Percentiles rank a stretch among this genome's conserved stretches.
phyloP scores from a whole-genome alignment of 2,329 filamentous ascomycete genomes.

The Epichloe brachyelytri region DNA sequence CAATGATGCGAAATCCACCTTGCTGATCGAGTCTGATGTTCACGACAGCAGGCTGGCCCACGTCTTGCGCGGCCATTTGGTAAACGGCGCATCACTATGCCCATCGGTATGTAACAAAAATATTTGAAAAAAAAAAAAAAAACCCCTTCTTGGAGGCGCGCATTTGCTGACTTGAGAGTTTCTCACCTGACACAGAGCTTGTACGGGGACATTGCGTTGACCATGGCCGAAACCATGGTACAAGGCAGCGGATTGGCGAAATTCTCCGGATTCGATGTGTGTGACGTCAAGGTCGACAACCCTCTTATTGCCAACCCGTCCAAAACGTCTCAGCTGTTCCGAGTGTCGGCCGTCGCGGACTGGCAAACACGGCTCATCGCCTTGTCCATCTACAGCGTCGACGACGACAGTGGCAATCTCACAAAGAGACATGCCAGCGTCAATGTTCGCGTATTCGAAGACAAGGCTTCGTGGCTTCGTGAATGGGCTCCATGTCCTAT shows the following conservation, averaged over 20 bases:
- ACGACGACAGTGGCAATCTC: constrained; percentile 22
- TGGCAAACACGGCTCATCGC: constrained; percentile 30
- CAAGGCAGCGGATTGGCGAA: no score
- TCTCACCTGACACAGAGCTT: no score
- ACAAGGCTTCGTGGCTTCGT: no score
- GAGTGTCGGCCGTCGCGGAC: constrained; percentile 25
- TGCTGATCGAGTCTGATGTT: constrained; percentile 33
- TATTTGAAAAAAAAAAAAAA: no score
- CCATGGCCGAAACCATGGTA: no score
- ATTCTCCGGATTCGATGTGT: neutral
- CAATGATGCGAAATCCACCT: constrained; percentile 37
- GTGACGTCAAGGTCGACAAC: constrained; percentile 54
- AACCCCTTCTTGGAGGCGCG: no score
- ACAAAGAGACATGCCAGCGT: no score
- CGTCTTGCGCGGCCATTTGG: constrained; percentile 1
- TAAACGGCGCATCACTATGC: constrained; percentile 1
- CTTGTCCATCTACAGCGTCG: constrained; percentile 17
- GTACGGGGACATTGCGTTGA: no score
- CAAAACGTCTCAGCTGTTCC: constrained; percentile 18
- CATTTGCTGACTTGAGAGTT: no score
- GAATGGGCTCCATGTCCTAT: no score
- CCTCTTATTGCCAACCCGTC: constrained; percentile 12
- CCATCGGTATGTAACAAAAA: no score
- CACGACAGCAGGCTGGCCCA: constrained; percentile 1
- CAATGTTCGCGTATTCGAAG: no score